phyloP scores from a whole-genome alignment of 345 rosid genomes.

The Boechera retrofracta region DNA sequence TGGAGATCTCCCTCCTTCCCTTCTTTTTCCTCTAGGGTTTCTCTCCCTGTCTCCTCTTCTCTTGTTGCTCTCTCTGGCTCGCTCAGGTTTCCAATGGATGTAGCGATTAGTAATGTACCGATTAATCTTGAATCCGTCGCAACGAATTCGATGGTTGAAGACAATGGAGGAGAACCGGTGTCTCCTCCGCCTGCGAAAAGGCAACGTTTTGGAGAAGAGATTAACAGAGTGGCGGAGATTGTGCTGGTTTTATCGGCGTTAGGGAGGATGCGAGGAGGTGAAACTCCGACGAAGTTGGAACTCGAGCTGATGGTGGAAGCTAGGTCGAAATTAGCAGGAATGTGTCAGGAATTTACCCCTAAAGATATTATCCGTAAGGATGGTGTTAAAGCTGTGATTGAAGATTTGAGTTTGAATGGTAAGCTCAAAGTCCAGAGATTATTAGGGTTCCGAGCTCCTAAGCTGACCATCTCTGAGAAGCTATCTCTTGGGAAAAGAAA shows the following conservation, averaged over 20 bases:
- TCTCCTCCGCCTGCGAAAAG: constrained; percentile 46
- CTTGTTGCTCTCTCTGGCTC: background rate
- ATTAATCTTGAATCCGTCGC: background rate
- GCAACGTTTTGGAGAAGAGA: constrained; percentile 44
- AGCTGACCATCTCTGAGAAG: constrained; percentile 74
- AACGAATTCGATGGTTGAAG: constrained; percentile 2
- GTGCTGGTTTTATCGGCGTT: constrained; percentile 79
- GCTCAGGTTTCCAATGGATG: constrained; percentile 15
- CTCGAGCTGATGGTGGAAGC: constrained; percentile 75
- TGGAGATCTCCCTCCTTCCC: constrained; percentile 22
- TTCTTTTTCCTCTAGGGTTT: constrained; percentile 22
- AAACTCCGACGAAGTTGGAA: constrained; percentile 70
- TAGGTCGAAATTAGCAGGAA: constrained; percentile 61
- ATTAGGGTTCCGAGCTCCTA: constrained; percentile 57
- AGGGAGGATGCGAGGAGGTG: constrained; percentile 73
- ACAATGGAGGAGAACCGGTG: constrained; percentile 26
- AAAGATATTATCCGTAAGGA: constrained; percentile 67
- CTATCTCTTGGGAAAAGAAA: constrained; percentile 62
- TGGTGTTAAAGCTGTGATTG: constrained; percentile 65
- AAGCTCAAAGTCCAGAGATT: constrained; percentile 61
- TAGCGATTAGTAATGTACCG: background rate
- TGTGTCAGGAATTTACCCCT: constrained; percentile 63
- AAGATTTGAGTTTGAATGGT: constrained; percentile 79
- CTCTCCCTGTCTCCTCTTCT: constrained; percentile 21
- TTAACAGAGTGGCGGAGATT: constrained; percentile 80